Base-by-base conservation (phyloP, 2,329 filamentous ascomycete species). In the Alternaria hordeiaustralica region DNA sequence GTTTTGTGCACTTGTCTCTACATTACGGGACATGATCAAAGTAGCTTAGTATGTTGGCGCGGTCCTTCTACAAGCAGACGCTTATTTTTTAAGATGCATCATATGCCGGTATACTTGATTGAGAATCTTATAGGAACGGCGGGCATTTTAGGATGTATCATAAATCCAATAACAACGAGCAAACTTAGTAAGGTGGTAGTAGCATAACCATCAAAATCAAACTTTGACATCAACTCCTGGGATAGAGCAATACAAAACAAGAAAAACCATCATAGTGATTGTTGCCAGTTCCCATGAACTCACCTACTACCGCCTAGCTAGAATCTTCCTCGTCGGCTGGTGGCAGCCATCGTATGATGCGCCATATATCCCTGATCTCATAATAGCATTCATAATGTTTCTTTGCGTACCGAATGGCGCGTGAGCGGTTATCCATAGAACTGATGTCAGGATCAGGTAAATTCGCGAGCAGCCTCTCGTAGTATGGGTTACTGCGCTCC, bases 351-450 rank as follows among this genome's bases (percentile, higher is more conserved):
- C 60, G 9, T 25, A 72, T 33, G 33, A 75, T 77, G 43, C 63
- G 51, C 10, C 58, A 41, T 9, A 72, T 56, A 41, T 73, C 64
- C 11, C 53, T 64, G 10, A 65, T 26, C 33, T 74, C 67, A 54
- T 71, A 73, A 61, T 67, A 71, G 47, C 69, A 65, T 50, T 72
- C 69, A 33, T 67, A 67, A 51, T 74, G 64, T 25, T 70, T 53
- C 43, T 74, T 72, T 11, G 69, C 70, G 46, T 74, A 71, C 30
- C 68, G 58, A 30, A 73, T 68, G 2, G 69, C 66, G 43, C 70
- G 67, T 50, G 70, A 73, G 23, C 62, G 49, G 46, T 69, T 58
- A 50, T 70, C 64, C 15, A 15, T 69, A 10, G 67, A 69, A 10
- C 68, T 51, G 18, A 41, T n/a, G 6, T 60, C 44, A 20, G 70